Base-by-base conservation (phyloP, 2,329 filamentous ascomycete genomes). In the Fusarium sp. region DNA sequence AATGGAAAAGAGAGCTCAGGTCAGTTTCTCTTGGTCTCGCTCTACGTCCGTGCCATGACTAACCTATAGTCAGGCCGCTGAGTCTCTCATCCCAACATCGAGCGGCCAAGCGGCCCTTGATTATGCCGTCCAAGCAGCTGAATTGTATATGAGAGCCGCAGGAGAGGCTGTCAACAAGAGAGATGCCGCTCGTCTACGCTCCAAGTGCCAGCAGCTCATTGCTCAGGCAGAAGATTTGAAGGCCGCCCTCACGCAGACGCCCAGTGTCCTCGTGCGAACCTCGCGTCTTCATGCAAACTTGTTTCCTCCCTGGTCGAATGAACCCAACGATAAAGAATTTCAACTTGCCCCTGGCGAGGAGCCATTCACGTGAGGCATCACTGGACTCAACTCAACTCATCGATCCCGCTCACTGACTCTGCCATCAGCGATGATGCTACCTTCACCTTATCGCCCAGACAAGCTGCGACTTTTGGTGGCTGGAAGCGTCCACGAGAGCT, bases 271-370 rank as follows among this genome's bases (percentile, higher is more conserved):
- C 8, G 80, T 91, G 2, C 88, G 89, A 71, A 88, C 89, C 4
- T 95, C 93, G 5, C 89, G 87, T 52, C 82, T 99, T 19, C 92
- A 97, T 72, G 92, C 90, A 1, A 90, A 88, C 70, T 83, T 90
- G 19, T 98, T 97, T 67, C 92, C 91, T 10, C 92, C 91, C 0
- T 99, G 95, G 95, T 84, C 84, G n/a, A 76, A 76, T 3, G 80
- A 87, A 26, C 89, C 91, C 1, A 73, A 76, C 4, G 74, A 83
- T 0, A 75, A 81, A 5, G 85, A 90, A 28, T 97, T 97, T 67
- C 75, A 81, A 29, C 75, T 82, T 26, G 66, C 73, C 6, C 73
- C 81, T 4, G 81, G 80, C n/a, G 78, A 80, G 35, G 74, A 76
- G 7, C 73, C 78, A n/a, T 97, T 89, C 73, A 83, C 78, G 91